A percentile compares a stretch with the other conserved stretches of the same genome.
phyloP scores from a whole-genome alignment of 768 basidiomycete species.

The Tephrocybe sp. region DNA sequence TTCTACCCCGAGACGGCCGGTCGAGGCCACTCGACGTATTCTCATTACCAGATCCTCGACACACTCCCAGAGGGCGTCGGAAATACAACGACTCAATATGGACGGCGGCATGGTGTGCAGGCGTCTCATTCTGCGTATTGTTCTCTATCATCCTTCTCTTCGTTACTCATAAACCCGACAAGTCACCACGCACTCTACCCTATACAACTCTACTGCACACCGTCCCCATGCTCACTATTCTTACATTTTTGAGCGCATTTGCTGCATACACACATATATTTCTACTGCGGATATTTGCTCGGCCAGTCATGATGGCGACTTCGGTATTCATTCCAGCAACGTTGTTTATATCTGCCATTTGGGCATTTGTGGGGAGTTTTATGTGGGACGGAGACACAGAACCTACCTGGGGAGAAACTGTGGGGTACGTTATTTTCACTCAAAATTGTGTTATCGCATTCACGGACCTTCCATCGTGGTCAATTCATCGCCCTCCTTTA shows the following conservation, averaged over 20 bases:
- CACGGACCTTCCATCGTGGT: background rate
- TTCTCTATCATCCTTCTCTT: slow-evolving; percentile 67
- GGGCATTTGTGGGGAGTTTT: slow-evolving; percentile 83
- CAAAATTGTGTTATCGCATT: background rate
- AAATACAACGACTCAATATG: slow-evolving; percentile 74
- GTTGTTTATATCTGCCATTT: slow-evolving; percentile 69
- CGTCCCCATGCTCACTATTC: slow-evolving; percentile 70
- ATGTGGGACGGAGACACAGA: slow-evolving; percentile 49
- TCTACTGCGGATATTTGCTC: slow-evolving; percentile 76
- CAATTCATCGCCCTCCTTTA: background rate
- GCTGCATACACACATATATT: slow-evolving; percentile 74
- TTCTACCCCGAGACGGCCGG: slow-evolving; percentile 71
- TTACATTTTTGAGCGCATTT: slow-evolving; percentile 67
- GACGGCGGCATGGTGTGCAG: slow-evolving; percentile 64
- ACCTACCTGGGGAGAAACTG: slow-evolving; percentile 80
- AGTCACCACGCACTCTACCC: slow-evolving; percentile 42
- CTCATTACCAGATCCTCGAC: slow-evolving; percentile 72
- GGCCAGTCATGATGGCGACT: slow-evolving; percentile 78
- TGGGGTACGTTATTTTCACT: slow-evolving; percentile 53
- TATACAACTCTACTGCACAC: slow-evolving; percentile 76
- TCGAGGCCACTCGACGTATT: slow-evolving; percentile 67
- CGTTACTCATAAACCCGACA: slow-evolving; percentile 43
- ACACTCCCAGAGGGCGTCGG: slow-evolving; percentile 58
- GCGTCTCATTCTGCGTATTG: slow-evolving; percentile 58
- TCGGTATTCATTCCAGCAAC: slow-evolving; percentile 74